Conservation (phyloP, 345 rosid species). For the Aquilaria sinensis region DNA sequence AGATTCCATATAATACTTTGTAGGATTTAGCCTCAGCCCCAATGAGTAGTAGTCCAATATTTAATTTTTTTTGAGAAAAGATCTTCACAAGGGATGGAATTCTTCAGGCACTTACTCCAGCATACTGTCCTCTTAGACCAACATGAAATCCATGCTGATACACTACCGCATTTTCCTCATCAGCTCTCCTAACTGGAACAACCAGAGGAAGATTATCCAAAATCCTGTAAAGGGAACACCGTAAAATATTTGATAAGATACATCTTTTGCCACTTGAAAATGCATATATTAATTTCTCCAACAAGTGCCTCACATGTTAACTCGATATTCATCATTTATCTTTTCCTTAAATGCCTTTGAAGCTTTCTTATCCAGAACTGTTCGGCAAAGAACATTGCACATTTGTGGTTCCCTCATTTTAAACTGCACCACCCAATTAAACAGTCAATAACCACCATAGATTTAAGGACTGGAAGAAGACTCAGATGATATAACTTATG, state of each 20-base stretch:
- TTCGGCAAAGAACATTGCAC: slow-evolving; percentile 11
- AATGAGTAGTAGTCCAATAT: slow-evolving; percentile 1
- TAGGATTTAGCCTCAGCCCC: neutral
- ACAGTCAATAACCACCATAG: neutral
- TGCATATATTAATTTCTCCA: neutral
- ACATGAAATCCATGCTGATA: slow-evolving; percentile 58
- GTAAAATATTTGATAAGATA: neutral
- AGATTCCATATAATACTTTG: too few relatives aligned
- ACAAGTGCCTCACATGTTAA: slow-evolving; percentile 26
- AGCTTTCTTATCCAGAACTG: slow-evolving; percentile 41
- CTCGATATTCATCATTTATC: slow-evolving; percentile 80
- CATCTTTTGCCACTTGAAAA: too few relatives aligned
- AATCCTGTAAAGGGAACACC: slow-evolving; percentile 33
- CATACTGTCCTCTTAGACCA: slow-evolving; percentile 51
- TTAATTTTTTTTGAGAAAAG: neutral
- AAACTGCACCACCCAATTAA: slow-evolving; percentile 8
- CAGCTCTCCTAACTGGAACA: slow-evolving; percentile 42
- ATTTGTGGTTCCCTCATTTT: slow-evolving; percentile 15
- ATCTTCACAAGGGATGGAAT: slow-evolving; percentile 4
- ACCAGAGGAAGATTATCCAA: slow-evolving; percentile 60
- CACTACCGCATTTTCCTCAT: slow-evolving; percentile 33
- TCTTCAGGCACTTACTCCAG: slow-evolving; percentile 32
- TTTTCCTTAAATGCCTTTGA: slow-evolving; percentile 73
- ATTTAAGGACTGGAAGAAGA: neutral
- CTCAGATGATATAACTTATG: neutral